Conservation (phyloP, 106 monocot species). For the Dendrobium catenatum region DNA sequence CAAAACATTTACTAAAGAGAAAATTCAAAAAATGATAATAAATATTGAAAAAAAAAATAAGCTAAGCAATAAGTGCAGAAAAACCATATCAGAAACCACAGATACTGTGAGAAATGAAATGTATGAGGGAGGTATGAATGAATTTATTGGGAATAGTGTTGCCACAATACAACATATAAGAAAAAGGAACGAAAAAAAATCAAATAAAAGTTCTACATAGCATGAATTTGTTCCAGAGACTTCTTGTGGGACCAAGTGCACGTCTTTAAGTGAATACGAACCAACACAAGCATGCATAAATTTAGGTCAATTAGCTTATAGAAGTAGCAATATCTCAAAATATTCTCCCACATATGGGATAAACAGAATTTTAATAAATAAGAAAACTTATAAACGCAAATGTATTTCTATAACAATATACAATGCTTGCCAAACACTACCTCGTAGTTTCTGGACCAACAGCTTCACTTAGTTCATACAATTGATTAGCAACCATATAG, state of each 20-base stretch:
- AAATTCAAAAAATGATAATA: too few relatives aligned
- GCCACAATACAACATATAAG: neutral
- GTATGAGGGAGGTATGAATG: neutral
- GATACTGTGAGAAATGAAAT: neutral
- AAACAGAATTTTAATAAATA: neutral
- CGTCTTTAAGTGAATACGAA: neutral
- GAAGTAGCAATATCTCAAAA: neutral
- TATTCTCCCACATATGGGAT: neutral
- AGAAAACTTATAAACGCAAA: neutral
- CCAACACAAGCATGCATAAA: neutral
- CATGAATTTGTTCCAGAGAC: neutral
- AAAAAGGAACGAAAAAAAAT: neutral
- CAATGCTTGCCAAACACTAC: neutral
- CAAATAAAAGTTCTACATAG: neutral
- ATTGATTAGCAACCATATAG: constrained; percentile 97
- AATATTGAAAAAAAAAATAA: neutral
- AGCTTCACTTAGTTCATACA: constrained; percentile 97
- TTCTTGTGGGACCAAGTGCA: neutral
- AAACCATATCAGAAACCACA: neutral
- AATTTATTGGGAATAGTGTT: neutral
- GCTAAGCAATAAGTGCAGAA: neutral
- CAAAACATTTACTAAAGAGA: too few relatives aligned
- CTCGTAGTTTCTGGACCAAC: constrained; percentile 24
- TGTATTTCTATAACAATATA: neutral
- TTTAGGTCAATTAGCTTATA: neutral